These are phyloP conservation scores for Rugiboletus extremiorientalis DNA, from an alignment of 1,284 basidiomycete species.

Conservation along the genomic window DNA sequence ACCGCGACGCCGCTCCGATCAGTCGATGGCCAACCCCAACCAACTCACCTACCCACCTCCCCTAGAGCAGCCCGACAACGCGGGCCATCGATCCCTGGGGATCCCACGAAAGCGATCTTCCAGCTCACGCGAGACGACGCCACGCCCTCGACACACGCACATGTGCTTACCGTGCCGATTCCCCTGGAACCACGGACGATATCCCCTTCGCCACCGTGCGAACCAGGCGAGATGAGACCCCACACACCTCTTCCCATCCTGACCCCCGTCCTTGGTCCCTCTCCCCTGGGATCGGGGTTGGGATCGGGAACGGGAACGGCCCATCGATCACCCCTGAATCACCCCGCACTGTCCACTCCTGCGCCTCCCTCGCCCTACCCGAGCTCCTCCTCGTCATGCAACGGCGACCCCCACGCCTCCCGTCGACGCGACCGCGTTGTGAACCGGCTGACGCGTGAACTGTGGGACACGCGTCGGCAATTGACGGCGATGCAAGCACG, in stretches of 20 bases:
- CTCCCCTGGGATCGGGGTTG: neutral
- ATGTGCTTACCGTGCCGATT: neutral
- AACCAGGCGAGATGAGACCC: slow-evolving; percentile 9
- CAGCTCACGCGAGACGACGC: neutral
- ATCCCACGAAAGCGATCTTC: neutral
- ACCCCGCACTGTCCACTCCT: neutral
- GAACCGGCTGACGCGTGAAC: slow-evolving; percentile 14
- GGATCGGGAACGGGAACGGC: neutral
- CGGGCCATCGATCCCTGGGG: neutral
- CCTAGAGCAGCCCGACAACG: neutral
- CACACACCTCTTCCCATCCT: neutral
- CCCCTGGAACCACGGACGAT: neutral
- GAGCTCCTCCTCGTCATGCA: neutral
- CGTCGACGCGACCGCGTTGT: neutral
- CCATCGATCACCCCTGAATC: neutral
- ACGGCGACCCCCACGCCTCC: neutral
- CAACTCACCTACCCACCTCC: neutral
- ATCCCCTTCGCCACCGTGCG: neutral
- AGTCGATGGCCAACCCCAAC: neutral
- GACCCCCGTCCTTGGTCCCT: neutral
- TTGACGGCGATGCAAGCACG: slow-evolving; percentile 20
- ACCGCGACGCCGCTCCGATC: neutral
- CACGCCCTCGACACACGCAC: neutral
- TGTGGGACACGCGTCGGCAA: slow-evolving; percentile 28
- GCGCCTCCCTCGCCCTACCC: neutral